phyloP scores from a whole-genome alignment of 129 eudicot genomes.

The Silybum marianum region DNA sequence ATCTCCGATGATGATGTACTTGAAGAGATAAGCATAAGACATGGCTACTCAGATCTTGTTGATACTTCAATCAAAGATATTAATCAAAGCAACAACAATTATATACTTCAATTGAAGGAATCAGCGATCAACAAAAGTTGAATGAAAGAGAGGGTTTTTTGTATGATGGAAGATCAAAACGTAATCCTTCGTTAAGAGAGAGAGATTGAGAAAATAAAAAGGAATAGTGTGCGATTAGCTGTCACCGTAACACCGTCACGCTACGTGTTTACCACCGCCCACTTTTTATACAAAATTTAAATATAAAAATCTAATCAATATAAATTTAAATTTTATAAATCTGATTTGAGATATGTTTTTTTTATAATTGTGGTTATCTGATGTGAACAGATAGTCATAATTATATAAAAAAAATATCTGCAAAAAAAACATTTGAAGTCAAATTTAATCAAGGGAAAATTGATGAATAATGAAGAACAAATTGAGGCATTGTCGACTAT shows the following conservation, averaged over 20 bases:
- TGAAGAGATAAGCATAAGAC: slow-evolving; percentile 93
- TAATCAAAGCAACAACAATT: background rate
- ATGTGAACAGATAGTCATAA: too few relatives aligned
- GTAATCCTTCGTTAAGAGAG: background rate
- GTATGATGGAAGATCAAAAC: background rate
- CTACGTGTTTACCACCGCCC: slow-evolving; percentile 16
- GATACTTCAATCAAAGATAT: slow-evolving; percentile 1
- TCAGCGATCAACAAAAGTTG: background rate
- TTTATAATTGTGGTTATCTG: too few relatives aligned
- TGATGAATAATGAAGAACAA: too few relatives aligned
- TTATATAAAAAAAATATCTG: too few relatives aligned
- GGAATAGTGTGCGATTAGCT: slow-evolving; percentile 21
- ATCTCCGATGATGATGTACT: slow-evolving; percentile 96
- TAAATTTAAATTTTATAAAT: too few relatives aligned
- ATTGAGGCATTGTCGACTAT: background rate
- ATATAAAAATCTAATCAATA: too few relatives aligned
- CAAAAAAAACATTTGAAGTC: too few relatives aligned
- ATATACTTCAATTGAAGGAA: background rate
- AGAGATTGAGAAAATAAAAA: background rate
- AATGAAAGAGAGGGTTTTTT: background rate
- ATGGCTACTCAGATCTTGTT: slow-evolving; percentile 43
- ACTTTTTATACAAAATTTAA: background rate
- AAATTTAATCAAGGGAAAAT: too few relatives aligned
- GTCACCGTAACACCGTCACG: slow-evolving; percentile 40
- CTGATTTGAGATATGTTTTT: background rate